Evolutionary conservation across 2,329 filamentous ascomycete species (phyloP), one percentile per base, ranked within the genome.

Genomic region (Tolypocladium nubicola): DNA sequence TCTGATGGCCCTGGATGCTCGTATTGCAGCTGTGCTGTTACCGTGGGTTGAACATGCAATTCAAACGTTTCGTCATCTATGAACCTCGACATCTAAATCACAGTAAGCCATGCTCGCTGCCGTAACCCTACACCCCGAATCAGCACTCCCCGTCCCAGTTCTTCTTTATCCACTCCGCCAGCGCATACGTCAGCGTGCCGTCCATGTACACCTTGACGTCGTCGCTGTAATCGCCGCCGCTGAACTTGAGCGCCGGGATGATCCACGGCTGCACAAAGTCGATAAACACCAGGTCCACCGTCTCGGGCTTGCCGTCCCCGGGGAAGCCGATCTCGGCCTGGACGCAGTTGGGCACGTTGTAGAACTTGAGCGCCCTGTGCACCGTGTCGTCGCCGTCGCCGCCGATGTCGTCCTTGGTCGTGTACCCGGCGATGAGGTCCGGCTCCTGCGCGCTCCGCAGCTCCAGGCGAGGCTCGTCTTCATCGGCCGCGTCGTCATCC

Each of bases 221-320:
- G 10, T 71, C 67, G 26, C 61, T 71, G 57, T 80, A 85, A 33
- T 78, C 75, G 1, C 76, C 77, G 0, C 82, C 82, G 33, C 73
- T 74, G 60, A 82, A 79, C 62, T 85, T 84, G 60, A 96, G 75
- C 3, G 90, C 91, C 13, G 87, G 74, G 21, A 96, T 71, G 43
- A 97, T 76, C 81, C 88, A 95, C 11, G 85, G 85, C 71, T 94
- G 82, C 40, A 97, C 85, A 70, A 97, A 99, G 68, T 96, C 91
- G 58, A 96, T 83, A 68, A 95, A 99, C 16, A 97, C 85, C 9
- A 99, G 70, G 69, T 97, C 93, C 1, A 99, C 90, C 0, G 73
- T 86, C 55, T 88, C 82, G 0, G 90, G 89, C 19, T 82, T 75
- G 7, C 68, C 77, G 7, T 70, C 73, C 11, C 72, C 64, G 1